phyloP scores from a whole-genome alignment of 176 grass and related monocot genomes.

The Hyparrhenia diplandra region DNA sequence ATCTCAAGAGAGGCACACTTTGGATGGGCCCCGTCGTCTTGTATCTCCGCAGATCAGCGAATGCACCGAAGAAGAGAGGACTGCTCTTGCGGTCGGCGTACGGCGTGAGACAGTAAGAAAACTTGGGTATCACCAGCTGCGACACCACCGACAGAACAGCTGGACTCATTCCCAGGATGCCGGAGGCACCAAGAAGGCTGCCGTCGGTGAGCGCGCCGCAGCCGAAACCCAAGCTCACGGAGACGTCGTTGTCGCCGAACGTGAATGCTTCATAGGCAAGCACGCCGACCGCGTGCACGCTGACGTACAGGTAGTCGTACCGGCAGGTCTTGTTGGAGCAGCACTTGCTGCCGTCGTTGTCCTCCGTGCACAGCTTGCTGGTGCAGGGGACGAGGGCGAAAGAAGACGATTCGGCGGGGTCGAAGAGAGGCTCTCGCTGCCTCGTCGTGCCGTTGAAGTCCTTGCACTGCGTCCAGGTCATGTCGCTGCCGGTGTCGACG shows the following conservation, averaged over 20 bases:
- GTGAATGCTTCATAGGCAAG: constrained; percentile 36
- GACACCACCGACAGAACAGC: not conserved
- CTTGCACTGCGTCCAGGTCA: no score
- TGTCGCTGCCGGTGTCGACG: no score
- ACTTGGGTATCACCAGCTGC: not conserved
- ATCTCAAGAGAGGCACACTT: no score
- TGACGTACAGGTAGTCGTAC: constrained; percentile 27
- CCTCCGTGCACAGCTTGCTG: constrained; percentile 33
- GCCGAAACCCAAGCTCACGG: constrained; percentile 8
- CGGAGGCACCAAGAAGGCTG: constrained; percentile 2
- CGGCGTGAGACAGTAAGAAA: constrained; percentile 25
- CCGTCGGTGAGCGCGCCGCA: constrained; percentile 25
- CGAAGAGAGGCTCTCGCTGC: constrained; percentile 8
- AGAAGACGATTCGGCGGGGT: constrained; percentile 33
- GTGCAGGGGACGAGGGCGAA: constrained; percentile 34
- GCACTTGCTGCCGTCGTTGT: not conserved
- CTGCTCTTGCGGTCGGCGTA: not conserved
- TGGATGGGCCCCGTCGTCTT: not conserved
- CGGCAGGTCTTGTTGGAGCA: constrained; percentile 30
- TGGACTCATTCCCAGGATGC: constrained; percentile 23
- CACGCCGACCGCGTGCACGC: not conserved
- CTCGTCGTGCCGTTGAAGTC: no score
- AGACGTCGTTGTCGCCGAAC: not conserved
- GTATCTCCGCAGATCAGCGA: not conserved
- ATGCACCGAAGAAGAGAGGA: not conserved